These are phyloP conservation scores for Ophiostoma fasciatum DNA, from an alignment of 2,329 filamentous ascomycete species.

Conservation along the genomic window DNA sequence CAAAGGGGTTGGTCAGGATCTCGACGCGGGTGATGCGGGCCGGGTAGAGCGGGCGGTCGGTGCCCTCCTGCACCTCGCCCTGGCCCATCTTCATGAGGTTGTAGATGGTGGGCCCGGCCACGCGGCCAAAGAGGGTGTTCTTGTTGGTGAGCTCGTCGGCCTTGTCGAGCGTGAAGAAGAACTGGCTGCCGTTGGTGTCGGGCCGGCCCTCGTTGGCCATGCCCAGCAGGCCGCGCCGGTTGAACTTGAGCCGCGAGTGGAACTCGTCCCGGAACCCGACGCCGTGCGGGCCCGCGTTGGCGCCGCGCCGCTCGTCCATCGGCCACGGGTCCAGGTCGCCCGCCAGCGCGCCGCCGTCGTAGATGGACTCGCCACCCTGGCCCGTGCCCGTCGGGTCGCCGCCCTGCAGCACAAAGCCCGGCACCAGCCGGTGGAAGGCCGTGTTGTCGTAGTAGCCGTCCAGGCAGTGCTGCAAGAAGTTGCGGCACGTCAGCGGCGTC, in stretches of 20 bases:
- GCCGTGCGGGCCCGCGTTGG: conserved; percentile 43
- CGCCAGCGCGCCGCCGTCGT: conserved; percentile 66
- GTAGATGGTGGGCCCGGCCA: conserved; percentile 90
- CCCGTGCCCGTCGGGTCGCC: conserved; percentile 91
- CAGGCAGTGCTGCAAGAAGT: conserved; percentile 88
- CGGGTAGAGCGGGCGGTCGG: conserved; percentile 74
- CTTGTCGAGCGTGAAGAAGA: conserved; percentile 85
- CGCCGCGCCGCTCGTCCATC: conserved; percentile 48
- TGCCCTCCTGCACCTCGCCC: conserved; percentile 61
- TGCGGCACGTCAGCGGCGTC: conserved; percentile 77
- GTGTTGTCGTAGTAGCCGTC: conserved; percentile 93
- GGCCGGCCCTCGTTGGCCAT: conserved; percentile 80
- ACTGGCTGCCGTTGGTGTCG: conserved; percentile 85
- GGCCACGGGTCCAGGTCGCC: conserved; percentile 59
- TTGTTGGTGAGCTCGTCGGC: conserved; percentile 73
- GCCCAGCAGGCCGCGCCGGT: conserved; percentile 75
- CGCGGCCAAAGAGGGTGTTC: conserved; percentile 85
- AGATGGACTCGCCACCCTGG: conserved; percentile 81
- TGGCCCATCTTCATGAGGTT: conserved; percentile 91
- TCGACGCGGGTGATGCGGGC: conserved; percentile 62
- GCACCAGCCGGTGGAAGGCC: conserved; percentile 84
- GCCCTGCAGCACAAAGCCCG: conserved; percentile 85
- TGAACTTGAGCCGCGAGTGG: conserved; percentile 85
- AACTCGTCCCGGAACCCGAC: conserved; percentile 70
- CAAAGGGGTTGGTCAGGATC: conserved; percentile 68